phyloP scores from a whole-genome alignment of 2,329 filamentous ascomycete species.

The Colletotrichum spinosum region DNA sequence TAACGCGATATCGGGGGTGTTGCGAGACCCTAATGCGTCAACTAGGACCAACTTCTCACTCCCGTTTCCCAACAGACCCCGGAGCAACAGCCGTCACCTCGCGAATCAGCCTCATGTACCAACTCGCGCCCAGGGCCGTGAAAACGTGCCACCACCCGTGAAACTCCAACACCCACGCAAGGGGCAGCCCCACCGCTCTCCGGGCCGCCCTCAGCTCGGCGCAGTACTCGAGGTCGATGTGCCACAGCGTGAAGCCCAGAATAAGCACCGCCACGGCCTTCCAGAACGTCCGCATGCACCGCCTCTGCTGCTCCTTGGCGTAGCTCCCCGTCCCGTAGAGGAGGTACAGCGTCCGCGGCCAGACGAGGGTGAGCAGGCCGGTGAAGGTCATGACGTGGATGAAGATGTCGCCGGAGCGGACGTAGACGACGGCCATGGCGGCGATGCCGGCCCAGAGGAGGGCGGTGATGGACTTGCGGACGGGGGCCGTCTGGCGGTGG shows the following conservation, averaged over 20 bases:
- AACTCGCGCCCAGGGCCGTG: conserved; percentile 65
- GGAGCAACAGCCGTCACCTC: too few relatives aligned
- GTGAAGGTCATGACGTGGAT: conserved; percentile 55
- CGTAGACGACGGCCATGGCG: conserved; percentile 55
- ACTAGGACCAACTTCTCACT: too few relatives aligned
- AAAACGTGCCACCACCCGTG: conserved; percentile 75
- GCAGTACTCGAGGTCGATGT: conserved; percentile 67
- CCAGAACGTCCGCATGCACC: conserved; percentile 44
- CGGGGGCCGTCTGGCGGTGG: conserved; percentile 53
- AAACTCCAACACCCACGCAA: conserved; percentile 66
- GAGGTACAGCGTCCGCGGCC: conserved; percentile 49
- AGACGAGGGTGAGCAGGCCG: conserved; percentile 47
- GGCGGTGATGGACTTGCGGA: conserved; percentile 47
- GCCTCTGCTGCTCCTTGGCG: conserved; percentile 43
- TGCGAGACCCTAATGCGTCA: too few relatives aligned
- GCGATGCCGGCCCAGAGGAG: conserved; percentile 54
- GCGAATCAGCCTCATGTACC: conserved; percentile 47
- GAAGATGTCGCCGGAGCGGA: conserved; percentile 55
- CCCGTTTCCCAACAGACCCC: background rate
- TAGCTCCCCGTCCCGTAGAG: conserved; percentile 45
- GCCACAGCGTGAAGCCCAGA: conserved; percentile 65
- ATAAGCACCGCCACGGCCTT: conserved; percentile 49
- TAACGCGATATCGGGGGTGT: too few relatives aligned
- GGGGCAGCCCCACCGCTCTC: conserved; percentile 61
- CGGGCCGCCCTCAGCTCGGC: conserved; percentile 58